Percentiles rank a stretch among this genome's conserved stretches.
Evolutionary conservation across 306 rosid genomes (phyloP).

Genomic region (Ochetophila trinervis): DNA sequence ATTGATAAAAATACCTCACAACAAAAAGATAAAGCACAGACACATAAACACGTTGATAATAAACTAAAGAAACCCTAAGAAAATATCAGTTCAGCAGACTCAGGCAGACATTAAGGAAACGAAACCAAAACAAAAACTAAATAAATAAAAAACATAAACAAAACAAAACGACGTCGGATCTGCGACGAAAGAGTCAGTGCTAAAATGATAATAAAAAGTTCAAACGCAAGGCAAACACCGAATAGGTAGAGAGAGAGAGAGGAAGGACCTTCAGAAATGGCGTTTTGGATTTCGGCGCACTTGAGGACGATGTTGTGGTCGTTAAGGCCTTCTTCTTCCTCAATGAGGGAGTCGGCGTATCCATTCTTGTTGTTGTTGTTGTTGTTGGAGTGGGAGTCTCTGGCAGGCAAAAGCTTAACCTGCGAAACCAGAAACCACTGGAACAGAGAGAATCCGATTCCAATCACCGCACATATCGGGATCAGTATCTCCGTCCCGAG

Average conservation of each 20-base stretch:
- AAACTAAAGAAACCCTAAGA: background rate
- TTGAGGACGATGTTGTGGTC: conserved; percentile 83
- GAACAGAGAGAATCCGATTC: conserved; percentile 60
- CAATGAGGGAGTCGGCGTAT: conserved; percentile 67
- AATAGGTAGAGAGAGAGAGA: background rate
- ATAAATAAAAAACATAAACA: background rate
- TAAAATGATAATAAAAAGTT: background rate
- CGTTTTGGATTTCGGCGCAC: conserved; percentile 89
- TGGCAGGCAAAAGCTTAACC: conserved; percentile 60
- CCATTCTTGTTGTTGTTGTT: conserved; percentile 56
- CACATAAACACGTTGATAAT: background rate
- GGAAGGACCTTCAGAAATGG: conserved; percentile 76
- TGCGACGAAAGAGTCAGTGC: background rate
- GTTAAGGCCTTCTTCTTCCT: conserved; percentile 87
- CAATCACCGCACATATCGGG: conserved; percentile 72
- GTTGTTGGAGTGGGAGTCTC: conserved; percentile 26
- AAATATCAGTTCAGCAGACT: background rate
- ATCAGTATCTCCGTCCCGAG: conserved; percentile 79
- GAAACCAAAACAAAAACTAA: background rate
- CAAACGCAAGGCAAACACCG: background rate
- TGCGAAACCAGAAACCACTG: conserved; percentile 76
- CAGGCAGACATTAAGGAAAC: too few species aligned
- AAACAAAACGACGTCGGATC: conserved; percentile 20
- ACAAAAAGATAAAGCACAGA: background rate
- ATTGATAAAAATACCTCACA: background rate